Evolutionary conservation across 2,329 filamentous ascomycete species (phyloP).

Genomic region (Fusarium piperis): DNA sequence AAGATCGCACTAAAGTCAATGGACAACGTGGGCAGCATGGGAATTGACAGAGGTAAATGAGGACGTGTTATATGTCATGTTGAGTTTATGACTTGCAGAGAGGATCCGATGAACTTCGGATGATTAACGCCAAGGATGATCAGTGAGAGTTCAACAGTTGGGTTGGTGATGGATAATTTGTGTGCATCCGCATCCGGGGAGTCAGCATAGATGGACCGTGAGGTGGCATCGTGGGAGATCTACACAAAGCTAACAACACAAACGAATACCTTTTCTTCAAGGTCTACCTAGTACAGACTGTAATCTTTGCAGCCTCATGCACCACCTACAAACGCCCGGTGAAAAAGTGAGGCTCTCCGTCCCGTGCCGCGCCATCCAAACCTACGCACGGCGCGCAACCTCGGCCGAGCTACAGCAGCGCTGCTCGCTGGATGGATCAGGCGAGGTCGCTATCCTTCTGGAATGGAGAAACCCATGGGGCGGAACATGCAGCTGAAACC

Average conservation of each 20-base stretch:
- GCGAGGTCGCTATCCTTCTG: neutral
- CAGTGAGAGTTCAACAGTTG: neutral
- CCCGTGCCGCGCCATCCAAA: slow-evolving; percentile 17
- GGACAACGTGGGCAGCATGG: neutral
- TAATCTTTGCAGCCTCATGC: neutral
- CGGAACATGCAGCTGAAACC: slow-evolving; percentile 27
- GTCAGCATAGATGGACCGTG: slow-evolving; percentile 2
- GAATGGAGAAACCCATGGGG: neutral
- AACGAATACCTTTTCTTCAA: neutral
- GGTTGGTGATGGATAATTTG: neutral
- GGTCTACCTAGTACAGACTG: too few relatives aligned
- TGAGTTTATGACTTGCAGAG: neutral
- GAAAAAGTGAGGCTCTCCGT: slow-evolving; percentile 19
- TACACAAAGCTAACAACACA: neutral
- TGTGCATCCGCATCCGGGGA: neutral
- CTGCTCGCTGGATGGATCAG: neutral
- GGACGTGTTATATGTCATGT: neutral
- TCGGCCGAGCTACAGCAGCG: neutral
- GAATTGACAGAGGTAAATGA: neutral
- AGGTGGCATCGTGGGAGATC: slow-evolving; percentile 31
- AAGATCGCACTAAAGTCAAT: slow-evolving; percentile 5
- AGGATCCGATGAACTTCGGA: neutral
- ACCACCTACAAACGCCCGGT: neutral
- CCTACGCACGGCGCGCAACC: slow-evolving; percentile 19
- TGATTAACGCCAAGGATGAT: slow-evolving; percentile 28